A percentile compares a stretch with the other conserved stretches of the same genome.
Conservation (phyloP, 495 filamentous ascomycete genomes). For the Trichodelitschia bisporula region DNA sequence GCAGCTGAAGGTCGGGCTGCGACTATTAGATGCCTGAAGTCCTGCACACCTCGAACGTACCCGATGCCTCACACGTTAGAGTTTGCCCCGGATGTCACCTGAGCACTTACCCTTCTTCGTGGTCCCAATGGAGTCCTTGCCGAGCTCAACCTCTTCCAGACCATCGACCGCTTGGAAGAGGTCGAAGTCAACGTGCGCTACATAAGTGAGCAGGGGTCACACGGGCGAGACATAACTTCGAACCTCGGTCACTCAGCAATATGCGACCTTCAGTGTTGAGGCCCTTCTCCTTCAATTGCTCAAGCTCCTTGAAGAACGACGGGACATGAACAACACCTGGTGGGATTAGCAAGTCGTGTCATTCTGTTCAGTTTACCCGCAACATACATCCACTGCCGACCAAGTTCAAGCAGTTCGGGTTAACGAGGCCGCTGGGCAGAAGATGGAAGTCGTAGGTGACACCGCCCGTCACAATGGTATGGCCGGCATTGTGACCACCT, state of each 20-base stretch:
- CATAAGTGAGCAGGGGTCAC: not conserved
- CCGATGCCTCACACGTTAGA: too few relatives aligned
- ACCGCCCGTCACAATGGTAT: conserved; percentile 32
- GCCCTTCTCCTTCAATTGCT: conserved; percentile 44
- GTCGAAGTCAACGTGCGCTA: conserved; percentile 62
- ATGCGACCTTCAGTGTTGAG: conserved; percentile 40
- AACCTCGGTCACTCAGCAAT: conserved; percentile 52
- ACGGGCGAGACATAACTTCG: too few relatives aligned
- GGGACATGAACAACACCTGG: conserved; percentile 70
- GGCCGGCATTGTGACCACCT: conserved; percentile 30
- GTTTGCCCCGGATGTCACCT: conserved; percentile 52
- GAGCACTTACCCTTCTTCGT: conserved; percentile 30
- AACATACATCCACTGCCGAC: not conserved
- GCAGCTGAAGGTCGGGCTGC: too few relatives aligned
- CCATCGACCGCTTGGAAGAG: conserved; percentile 65
- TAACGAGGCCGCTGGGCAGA: conserved; percentile 4
- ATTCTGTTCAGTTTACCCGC: conserved; percentile 26
- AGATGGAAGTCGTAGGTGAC: conserved; percentile 10
- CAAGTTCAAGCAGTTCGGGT: conserved; percentile 1
- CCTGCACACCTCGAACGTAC: too few relatives aligned
- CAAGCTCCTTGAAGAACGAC: conserved; percentile 70
- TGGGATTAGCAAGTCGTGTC: conserved; percentile 35
- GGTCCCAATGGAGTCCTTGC: conserved; percentile 28
- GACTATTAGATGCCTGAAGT: too few relatives aligned
- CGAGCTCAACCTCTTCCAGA: conserved; percentile 50